phyloP scores from a whole-genome alignment of 148 eudicot genomes.

The Oxyria digyna region DNA sequence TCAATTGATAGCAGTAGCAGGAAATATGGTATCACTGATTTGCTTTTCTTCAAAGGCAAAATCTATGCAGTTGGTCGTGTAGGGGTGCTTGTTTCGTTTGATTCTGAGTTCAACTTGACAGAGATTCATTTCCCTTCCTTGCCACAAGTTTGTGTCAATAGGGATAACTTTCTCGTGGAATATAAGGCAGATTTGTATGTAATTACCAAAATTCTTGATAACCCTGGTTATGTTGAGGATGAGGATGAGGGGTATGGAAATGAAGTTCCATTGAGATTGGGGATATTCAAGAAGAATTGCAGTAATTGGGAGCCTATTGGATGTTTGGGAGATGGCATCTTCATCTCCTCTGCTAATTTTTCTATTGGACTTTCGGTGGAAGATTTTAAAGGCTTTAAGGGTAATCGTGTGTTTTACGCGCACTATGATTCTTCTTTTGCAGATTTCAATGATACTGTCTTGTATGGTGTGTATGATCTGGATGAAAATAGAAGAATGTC shows the following conservation, averaged over 20 bases:
- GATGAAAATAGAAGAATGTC: not conserved
- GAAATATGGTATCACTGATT: not conserved
- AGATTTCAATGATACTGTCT: not conserved
- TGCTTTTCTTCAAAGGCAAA: not conserved
- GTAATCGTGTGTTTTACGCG: not conserved
- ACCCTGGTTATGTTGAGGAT: not conserved
- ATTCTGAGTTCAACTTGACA: not conserved
- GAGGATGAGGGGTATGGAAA: not conserved
- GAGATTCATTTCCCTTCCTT: not conserved
- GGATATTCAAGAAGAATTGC: not conserved
- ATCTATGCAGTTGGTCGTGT: slow-evolving; percentile 2
- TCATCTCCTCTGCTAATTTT: not conserved
- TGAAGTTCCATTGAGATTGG: slow-evolving; percentile 7
- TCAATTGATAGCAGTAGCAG: not conserved
- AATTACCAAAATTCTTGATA: not conserved
- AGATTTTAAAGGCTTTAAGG: not conserved
- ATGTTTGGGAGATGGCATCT: not conserved
- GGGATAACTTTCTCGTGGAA: not conserved
- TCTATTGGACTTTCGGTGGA: not conserved
- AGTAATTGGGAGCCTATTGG: not conserved
- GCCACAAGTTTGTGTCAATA: not conserved
- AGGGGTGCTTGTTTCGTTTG: not conserved
- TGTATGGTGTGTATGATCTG: slow-evolving; percentile 9
- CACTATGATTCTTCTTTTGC: not conserved
- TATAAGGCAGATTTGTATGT: not conserved